Conservation (phyloP, 2,329 filamentous ascomycete species). For the Calonectria ilicicola region DNA sequence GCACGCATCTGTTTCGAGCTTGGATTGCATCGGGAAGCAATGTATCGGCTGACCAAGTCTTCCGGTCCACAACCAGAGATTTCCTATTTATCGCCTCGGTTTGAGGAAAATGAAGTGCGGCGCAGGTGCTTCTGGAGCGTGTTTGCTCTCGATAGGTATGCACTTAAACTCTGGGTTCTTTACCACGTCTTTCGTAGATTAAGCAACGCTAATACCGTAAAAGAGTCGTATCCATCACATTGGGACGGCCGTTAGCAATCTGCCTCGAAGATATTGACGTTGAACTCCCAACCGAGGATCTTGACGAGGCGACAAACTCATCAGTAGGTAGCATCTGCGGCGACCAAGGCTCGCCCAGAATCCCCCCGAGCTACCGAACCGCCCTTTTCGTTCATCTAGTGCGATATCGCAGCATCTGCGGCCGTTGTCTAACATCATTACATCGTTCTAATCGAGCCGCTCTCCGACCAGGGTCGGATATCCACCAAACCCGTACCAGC, state of each 20-base stretch:
- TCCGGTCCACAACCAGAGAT: neutral
- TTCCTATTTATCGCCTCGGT: slow-evolving; percentile 6
- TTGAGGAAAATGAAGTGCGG: slow-evolving; percentile 49
- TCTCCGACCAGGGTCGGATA: slow-evolving; percentile 35
- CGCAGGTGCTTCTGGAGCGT: slow-evolving; percentile 58
- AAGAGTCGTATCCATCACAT: slow-evolving; percentile 44
- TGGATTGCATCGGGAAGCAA: slow-evolving; percentile 52
- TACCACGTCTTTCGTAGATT: neutral
- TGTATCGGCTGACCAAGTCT: slow-evolving; percentile 44
- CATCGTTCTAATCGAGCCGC: slow-evolving; percentile 40
- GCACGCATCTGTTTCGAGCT: slow-evolving; percentile 55
- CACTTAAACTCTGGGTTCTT: neutral
- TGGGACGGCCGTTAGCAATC: slow-evolving; percentile 55
- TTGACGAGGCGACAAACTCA: slow-evolving; percentile 1
- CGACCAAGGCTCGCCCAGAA: slow-evolving; percentile 1
- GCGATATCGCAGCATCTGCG: slow-evolving; percentile 54
- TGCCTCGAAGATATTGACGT: slow-evolving; percentile 56
- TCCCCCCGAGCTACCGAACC: slow-evolving; percentile 32
- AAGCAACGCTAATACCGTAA: neutral
- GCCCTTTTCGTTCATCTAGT: slow-evolving; percentile 54
- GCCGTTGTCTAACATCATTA: slow-evolving; percentile 50
- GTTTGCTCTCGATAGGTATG: slow-evolving; percentile 52
- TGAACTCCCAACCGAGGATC: slow-evolving; percentile 43
- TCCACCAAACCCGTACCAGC: slow-evolving; percentile 19
- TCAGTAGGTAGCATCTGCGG: neutral